phyloP scores from a whole-genome alignment of 1,284 basidiomycete genomes.

The Rhizoctonia solani region DNA sequence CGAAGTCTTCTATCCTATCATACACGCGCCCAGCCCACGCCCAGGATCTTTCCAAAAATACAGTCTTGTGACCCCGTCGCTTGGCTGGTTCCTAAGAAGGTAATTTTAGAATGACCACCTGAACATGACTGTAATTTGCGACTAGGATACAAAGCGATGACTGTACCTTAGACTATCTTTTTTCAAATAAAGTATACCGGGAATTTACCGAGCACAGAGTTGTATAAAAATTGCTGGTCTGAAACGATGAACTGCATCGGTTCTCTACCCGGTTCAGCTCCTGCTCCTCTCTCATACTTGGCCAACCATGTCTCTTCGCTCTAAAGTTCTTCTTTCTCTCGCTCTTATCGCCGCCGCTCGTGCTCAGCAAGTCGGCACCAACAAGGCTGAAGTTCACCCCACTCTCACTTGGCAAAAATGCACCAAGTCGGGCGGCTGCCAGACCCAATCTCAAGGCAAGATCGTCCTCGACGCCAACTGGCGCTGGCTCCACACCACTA shows the following conservation, averaged over 20 bases:
- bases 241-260: background rate
- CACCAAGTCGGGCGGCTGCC: slow-evolving; percentile 35
- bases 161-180: too few species aligned
- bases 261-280: background rate
- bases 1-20: background rate
- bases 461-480: slow-evolving; percentile 38
- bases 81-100: background rate
- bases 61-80: background rate
- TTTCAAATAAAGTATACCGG: background rate
- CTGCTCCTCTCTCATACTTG: background rate
- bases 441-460: slow-evolving; percentile 25
- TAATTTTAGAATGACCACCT: background rate
- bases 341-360: slow-evolving; percentile 16
- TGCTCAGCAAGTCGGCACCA: slow-evolving; percentile 36
- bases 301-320: slow-evolving; percentile 2
- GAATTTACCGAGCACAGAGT: background rate
- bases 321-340: slow-evolving; percentile 29
- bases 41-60: slow-evolving; percentile 4
- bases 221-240: slow-evolving; percentile 1
- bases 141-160: too few species aligned
- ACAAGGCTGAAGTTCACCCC: slow-evolving; percentile 35
- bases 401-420: slow-evolving; percentile 37
- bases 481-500: slow-evolving; percentile 38
- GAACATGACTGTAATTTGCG: background rate
- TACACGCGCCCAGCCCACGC: background rate